Evolutionary conservation across 192 early-diverging fungal genomes (phyloP), one percentile per base, ranked within the genome.

Genomic region (Podochytrium sp.): DNA sequence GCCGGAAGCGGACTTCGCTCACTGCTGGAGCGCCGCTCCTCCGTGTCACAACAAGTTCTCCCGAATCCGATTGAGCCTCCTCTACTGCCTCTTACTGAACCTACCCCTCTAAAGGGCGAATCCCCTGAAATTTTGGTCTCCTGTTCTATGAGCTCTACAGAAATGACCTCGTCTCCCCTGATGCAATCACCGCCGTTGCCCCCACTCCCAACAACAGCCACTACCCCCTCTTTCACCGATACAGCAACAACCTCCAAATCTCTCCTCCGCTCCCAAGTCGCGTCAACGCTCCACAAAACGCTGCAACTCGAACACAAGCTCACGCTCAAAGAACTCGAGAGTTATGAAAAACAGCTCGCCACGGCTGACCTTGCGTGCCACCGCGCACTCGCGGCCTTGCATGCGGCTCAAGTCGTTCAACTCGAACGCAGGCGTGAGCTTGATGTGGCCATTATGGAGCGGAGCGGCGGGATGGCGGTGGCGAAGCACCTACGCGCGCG

Each of bases 231-330:
- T 16, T 16, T 47, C 23, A 23, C 16, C 30, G 7, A 7, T 23
- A 35, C 30, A 5, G 12, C 23, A 10, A 61, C 12, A 10, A 61
- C 23, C 50, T 23, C 34, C 47, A 51, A 35, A 6, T 18, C 37
- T 29, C 34, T 58, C 4, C 56, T 71, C 20, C 75, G 75, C 42
- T 29, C 32, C 10, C 65, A 76, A 67, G 75, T 76, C 25, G 75
- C 65, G 3, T 35, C 65, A 18, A 76, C 75, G 3, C 56, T 76
- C 56, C 65, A 76, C 58, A 76, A 76, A 43, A 76, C 75, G 20
- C 75, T 76, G 20, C 65, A 76, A 42, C 34, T 76, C 4, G 75
- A 76, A 27, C 41, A 76, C 38, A 49, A 34, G 25, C 66, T 76
- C 2, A 76, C 75, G 5, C 4, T 34, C 4, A 57, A 62, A 25